Evolutionary conservation across 225 moss, liverwort and hornwort genomes (phyloP).

Genomic region (Antitrichia curtipendula): DNA sequence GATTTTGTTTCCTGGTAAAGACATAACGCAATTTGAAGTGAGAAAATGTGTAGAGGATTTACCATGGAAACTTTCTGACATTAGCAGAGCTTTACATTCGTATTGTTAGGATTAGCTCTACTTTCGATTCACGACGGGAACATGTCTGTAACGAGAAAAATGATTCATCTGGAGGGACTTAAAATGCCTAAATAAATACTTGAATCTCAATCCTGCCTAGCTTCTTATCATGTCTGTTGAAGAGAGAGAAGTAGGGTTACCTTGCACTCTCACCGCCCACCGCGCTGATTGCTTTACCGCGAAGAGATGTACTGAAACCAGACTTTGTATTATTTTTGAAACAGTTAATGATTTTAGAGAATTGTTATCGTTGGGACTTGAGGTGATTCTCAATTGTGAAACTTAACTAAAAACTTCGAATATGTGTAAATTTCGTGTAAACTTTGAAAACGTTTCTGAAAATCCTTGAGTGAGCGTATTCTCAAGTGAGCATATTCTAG

Average conservation of each 20-base stretch:
- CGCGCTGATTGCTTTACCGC: neutral
- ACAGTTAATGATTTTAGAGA: neutral
- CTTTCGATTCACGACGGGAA: neutral
- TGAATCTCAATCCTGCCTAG: neutral
- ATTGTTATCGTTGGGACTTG: neutral
- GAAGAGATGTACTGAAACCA: neutral
- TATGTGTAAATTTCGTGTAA: neutral
- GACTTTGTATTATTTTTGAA: neutral
- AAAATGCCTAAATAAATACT: neutral
- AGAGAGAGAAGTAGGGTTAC: neutral
- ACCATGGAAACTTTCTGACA: neutral
- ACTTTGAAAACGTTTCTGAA: neutral
- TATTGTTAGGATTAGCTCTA: neutral
- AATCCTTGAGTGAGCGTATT: neutral
- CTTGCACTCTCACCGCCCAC: neutral
- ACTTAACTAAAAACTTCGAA: neutral
- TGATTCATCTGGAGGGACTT: neutral
- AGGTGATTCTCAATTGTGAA: neutral
- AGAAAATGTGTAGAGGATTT: neutral
- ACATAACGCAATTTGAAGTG: neutral
- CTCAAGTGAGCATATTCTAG: too few species aligned
- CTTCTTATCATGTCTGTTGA: neutral
- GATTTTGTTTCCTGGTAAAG: neutral
- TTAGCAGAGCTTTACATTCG: neutral
- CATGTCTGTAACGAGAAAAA: neutral